Percentiles rank a stretch among this genome's conserved stretches.
Evolutionary conservation across 805 yeast species (phyloP).

Genomic region (Nakazawaea laoshanensis): DNA sequence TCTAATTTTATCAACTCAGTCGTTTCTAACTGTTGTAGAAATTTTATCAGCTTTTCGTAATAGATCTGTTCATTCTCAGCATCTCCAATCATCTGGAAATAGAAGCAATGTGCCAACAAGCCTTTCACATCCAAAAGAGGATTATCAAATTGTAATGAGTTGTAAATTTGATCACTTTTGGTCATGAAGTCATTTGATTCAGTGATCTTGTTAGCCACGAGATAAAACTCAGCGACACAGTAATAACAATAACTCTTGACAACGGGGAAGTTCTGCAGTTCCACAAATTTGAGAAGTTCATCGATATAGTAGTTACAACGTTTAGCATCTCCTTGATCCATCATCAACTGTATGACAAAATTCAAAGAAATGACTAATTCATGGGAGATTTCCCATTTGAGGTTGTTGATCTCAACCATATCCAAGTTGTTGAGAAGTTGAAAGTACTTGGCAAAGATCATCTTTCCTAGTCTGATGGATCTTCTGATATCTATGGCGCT

Average conservation of each 20-base stretch:
- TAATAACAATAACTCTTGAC: conserved; percentile 15
- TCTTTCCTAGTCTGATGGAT: conserved; percentile 42
- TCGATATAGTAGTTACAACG: conserved; percentile 47
- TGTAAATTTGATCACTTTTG: conserved; percentile 10
- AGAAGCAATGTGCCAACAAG: conserved; percentile 13
- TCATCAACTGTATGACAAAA: conserved; percentile 27
- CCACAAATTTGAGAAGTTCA: conserved; percentile 36
- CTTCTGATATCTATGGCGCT: conserved; percentile 35
- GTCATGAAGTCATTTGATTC: conserved; percentile 12
- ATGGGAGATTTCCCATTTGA: conserved; percentile 28
- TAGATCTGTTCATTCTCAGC: conserved; percentile 8
- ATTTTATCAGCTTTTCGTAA: conserved; percentile 2
- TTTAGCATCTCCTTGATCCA: conserved; percentile 46
- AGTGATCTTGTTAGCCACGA: conserved; percentile 12
- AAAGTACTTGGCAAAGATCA: conserved; percentile 37
- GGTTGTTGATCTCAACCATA: conserved; percentile 15
- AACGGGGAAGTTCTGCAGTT: conserved; percentile 20
- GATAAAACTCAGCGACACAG: conserved; percentile 16
- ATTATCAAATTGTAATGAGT: conserved; percentile 10
- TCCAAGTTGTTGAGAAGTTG: conserved; percentile 13
- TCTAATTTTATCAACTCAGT: too few species aligned
- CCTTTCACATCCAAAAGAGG: conserved; percentile 13
- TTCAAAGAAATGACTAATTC: conserved; percentile 30
- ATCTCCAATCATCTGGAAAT: conserved; percentile 12
- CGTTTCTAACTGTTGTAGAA: conserved; percentile 1